Evolutionary conservation across 495 filamentous ascomycete genomes (phyloP).

Genomic region (Penicillium verhagenii): DNA sequence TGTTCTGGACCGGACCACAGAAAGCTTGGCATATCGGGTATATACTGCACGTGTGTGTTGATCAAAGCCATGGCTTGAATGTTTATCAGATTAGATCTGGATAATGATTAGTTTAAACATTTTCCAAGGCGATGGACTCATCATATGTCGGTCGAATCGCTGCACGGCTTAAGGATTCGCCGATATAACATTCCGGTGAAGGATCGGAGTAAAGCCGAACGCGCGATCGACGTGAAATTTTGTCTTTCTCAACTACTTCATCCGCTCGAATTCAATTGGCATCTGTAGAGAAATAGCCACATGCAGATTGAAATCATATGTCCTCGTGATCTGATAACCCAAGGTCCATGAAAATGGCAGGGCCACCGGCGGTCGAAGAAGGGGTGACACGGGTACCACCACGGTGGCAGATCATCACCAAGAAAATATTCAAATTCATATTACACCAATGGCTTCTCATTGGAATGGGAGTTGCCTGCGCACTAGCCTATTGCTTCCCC

Average conservation of each 20-base stretch:
- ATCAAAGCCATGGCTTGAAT: not conserved
- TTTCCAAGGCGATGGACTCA: not conserved
- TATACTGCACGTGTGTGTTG: not conserved
- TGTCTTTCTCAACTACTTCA: not conserved
- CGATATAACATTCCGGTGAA: constrained; percentile 17
- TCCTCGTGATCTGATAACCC: no score
- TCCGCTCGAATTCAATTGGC: not conserved
- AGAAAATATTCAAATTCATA: constrained; percentile 34
- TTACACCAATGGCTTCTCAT: constrained; percentile 57
- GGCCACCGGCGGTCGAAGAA: not conserved
- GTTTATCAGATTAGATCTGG: constrained; percentile 1
- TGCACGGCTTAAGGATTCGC: constrained; percentile 13
- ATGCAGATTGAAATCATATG: no score
- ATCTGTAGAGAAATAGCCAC: not conserved
- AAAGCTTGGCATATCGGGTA: constrained; percentile 6
- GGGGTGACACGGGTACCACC: not conserved
- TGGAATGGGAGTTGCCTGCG: constrained; percentile 51
- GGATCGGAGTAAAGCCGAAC: constrained; percentile 24
- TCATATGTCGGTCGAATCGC: not conserved
- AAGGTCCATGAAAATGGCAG: constrained; percentile 13
- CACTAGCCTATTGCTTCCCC: constrained; percentile 53
- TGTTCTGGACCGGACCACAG: constrained; percentile 1
- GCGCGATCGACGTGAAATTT: constrained; percentile 11
- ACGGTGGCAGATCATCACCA: constrained; percentile 14
- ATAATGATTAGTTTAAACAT: not conserved